Conservation (phyloP, 306 rosid genomes). For the Quercus bicolor region DNA sequence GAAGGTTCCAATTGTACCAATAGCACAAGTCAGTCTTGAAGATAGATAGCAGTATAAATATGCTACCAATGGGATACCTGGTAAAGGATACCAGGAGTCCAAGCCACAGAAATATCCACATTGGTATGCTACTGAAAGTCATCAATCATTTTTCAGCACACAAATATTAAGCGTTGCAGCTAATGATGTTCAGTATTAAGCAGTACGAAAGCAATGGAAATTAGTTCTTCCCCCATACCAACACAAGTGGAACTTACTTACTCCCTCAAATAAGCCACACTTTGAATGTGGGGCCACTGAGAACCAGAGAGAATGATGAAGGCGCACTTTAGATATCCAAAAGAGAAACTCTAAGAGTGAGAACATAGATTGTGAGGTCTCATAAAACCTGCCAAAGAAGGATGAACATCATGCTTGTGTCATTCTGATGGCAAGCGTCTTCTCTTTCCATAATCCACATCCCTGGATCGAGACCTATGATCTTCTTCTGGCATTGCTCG, state of each 20-base stretch:
- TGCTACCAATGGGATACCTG: constrained; percentile 20
- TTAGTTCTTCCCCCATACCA: constrained; percentile 22
- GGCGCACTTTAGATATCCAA: constrained; percentile 10
- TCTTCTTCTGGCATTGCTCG: constrained; percentile 39
- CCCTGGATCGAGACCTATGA: constrained; percentile 41
- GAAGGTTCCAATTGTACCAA: constrained; percentile 7
- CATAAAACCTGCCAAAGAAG: constrained; percentile 2
- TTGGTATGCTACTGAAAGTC: constrained; percentile 17
- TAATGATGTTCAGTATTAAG: constrained; percentile 17
- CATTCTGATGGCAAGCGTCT: constrained; percentile 44
- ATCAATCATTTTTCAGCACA: constrained; percentile 21
- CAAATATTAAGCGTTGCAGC: constrained; percentile 15
- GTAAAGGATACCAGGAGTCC: constrained; percentile 14
- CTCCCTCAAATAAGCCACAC: constrained; percentile 17
- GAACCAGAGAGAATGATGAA: constrained; percentile 11
- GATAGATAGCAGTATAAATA: constrained; percentile 11
- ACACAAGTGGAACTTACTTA: constrained; percentile 37
- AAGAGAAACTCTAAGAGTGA: not conserved
- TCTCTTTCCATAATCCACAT: constrained; percentile 47
- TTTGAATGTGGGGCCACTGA: constrained; percentile 7
- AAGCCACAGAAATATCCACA: constrained; percentile 25
- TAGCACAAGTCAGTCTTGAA: constrained; percentile 29
- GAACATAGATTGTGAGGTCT: constrained; percentile 12
- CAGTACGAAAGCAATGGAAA: constrained; percentile 18
- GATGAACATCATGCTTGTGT: not conserved